Evolutionary conservation across 73 alveolate genomes (phyloP).

Genomic region (Tetrahymena thermophila): DNA sequence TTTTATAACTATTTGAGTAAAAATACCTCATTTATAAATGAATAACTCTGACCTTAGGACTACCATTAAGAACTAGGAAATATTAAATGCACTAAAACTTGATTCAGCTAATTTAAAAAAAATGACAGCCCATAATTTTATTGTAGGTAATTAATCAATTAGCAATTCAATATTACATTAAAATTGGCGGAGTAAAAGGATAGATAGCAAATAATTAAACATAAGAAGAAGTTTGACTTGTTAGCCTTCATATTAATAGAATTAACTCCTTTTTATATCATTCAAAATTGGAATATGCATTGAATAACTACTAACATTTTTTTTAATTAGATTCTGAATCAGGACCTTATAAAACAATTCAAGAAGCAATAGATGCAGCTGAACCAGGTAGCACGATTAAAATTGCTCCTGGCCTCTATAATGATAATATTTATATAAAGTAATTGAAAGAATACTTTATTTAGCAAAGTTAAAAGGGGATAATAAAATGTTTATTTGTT

Average conservation of each 20-base stretch:
- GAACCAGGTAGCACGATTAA: conserved; percentile 62
- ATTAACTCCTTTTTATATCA: no score
- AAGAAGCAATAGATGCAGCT: conserved; percentile 63
- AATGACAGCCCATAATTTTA: not conserved
- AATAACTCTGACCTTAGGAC: not conserved
- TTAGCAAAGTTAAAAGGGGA: no score
- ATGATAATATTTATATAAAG: conserved; percentile 11
- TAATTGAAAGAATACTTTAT: not conserved
- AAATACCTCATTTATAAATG: not conserved
- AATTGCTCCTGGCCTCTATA: conserved; percentile 39
- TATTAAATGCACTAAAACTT: not conserved
- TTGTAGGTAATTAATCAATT: not conserved
- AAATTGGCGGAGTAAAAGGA: not conserved
- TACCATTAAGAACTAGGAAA: not conserved
- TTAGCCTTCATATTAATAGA: no score
- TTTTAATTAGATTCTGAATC: conserved; percentile 29
- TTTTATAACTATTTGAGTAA: not conserved
- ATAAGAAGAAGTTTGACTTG: no score
- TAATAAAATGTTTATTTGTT: not conserved
- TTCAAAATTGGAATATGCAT: not conserved
- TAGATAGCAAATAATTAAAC: no score
- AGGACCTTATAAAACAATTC: conserved; percentile 52
- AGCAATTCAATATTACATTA: not conserved
- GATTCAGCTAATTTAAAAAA: not conserved
- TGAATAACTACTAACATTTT: no score